Base-by-base conservation (phyloP, 2,329 filamentous ascomycete species). In the Ploettnerulaceae sp. region DNA sequence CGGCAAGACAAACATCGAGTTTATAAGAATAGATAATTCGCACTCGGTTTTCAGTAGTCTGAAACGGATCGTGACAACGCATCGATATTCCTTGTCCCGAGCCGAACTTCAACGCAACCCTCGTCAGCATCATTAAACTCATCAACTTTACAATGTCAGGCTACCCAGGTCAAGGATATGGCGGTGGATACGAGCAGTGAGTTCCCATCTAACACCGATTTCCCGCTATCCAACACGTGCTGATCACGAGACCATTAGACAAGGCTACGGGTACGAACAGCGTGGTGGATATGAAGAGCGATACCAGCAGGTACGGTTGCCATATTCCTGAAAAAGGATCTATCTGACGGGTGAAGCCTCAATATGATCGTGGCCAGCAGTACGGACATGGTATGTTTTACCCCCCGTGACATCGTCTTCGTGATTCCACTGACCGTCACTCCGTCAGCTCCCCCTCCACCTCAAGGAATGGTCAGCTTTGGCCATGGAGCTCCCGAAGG, bases 401-500 rank as follows among this genome's bases (percentile, higher is more conserved):
- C 14, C 15, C 15, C n/a, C 22, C 6, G 4, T 20, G 14, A 12
- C n/a, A 17, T 26, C 11, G 22, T 33, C 25, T 15, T 7, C 17
- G 5, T 5, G 37, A 32, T 31, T 37, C 29, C 24, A 21, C 31
- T 43, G 17, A 37, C 8, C 7, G 25, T 12, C 33, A 48, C 38
- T 15, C 8, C 7, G 25, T 12, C 33, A 48, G 45, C 18, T 18
- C 37, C 39, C 32, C 31, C 45, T 36, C 38, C 82, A 43, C 86
- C 86, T 5, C 84, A 85, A 14, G 49, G 50, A 14, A 71, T 76
- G 45, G 74, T 83, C 51, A 84, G 89, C 62, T 93, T 91, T 61
- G 86, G 89, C 45, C 74, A 82, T 48, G 89, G 89, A 48, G 89
- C 90, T 8, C 89, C 89, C 11, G 74, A 80, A 51, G 76, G 75